Percentiles rank a stretch among this genome's conserved stretches.
These are phyloP conservation scores for Phytophthora foliorum DNA, from an alignment of 352 stramenopile species.

Conservation along the genomic window DNA sequence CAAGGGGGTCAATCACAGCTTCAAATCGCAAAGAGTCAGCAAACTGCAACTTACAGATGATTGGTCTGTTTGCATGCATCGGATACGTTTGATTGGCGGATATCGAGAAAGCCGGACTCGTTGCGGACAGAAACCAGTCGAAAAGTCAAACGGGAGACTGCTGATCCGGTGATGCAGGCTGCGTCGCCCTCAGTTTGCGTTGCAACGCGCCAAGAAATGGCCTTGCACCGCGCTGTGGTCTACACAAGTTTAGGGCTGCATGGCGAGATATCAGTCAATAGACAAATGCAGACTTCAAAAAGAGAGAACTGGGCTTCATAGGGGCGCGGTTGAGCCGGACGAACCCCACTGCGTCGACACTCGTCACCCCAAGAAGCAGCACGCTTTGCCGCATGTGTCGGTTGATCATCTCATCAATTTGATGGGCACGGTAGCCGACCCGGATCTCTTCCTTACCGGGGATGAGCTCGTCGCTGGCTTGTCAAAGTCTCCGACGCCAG, in stretches of 20 bases:
- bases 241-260: not conserved
- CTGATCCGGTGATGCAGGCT: constrained; percentile 28
- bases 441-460: constrained; percentile 4
- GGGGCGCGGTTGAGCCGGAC: not conserved
- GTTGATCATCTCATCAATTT: not conserved
- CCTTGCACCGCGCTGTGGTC: not conserved
- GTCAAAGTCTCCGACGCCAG: not conserved
- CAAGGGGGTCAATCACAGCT: constrained; percentile 7
- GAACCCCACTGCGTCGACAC: constrained; percentile 13
- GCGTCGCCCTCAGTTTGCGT: constrained; percentile 11
- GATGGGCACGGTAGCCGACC: constrained; percentile 3
- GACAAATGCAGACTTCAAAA: not conserved
- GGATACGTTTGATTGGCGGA: constrained; percentile 8
- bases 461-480: constrained; percentile 10
- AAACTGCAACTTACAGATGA: constrained; percentile 22
- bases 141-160: constrained; percentile 4
- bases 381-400: not conserved
- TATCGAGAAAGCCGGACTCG: not conserved
- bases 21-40: constrained; percentile 26
- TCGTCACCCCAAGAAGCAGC: constrained; percentile 12
- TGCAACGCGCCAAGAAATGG: not conserved
- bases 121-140: constrained; percentile 6
- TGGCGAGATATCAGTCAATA: too few relatives aligned
- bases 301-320: not conserved
- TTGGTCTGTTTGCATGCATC: constrained; percentile 25